Percentiles rank a stretch among this genome's conserved stretches.
Conservation (phyloP, 768 basidiomycete species). For the Holtermanniella nyarrowii region DNA sequence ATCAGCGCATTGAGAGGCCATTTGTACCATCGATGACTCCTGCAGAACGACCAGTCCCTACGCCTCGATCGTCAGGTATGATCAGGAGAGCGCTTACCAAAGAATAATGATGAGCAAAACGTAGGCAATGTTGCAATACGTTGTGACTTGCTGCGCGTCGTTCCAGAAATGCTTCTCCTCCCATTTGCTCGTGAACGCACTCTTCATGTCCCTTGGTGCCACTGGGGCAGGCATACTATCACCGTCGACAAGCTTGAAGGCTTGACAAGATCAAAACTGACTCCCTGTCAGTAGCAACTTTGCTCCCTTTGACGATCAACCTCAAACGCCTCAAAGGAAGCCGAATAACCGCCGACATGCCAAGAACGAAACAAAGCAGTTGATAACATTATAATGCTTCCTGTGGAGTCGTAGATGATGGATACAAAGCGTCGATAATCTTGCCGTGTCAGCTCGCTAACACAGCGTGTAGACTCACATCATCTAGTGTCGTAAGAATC, state of each 20-base stretch:
- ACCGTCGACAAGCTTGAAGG: no score
- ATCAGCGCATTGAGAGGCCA: not conserved
- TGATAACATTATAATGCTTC: not conserved
- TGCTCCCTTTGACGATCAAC: not conserved
- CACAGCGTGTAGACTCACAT: constrained; percentile 61
- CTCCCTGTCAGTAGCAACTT: no score
- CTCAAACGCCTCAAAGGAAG: not conserved
- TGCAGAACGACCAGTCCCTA: not conserved
- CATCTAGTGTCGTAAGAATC: constrained; percentile 75
- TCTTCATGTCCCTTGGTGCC: not conserved
- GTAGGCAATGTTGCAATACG: not conserved
- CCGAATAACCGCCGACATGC: not conserved
- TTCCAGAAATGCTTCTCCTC: not conserved
- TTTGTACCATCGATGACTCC: not conserved
- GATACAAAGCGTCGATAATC: not conserved
- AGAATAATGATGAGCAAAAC: not conserved
- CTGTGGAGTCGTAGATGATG: not conserved
- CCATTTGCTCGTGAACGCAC: not conserved
- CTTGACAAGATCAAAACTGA: no score
- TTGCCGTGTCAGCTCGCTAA: no score
- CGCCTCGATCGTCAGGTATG: not conserved
- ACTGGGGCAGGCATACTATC: no score
- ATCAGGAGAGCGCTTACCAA: not conserved
- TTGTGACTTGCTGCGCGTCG: not conserved
- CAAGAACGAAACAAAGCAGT: not conserved